Base-by-base conservation (phyloP, 2,329 filamentous ascomycete genomes). In the Alternaria sp. region DNA sequence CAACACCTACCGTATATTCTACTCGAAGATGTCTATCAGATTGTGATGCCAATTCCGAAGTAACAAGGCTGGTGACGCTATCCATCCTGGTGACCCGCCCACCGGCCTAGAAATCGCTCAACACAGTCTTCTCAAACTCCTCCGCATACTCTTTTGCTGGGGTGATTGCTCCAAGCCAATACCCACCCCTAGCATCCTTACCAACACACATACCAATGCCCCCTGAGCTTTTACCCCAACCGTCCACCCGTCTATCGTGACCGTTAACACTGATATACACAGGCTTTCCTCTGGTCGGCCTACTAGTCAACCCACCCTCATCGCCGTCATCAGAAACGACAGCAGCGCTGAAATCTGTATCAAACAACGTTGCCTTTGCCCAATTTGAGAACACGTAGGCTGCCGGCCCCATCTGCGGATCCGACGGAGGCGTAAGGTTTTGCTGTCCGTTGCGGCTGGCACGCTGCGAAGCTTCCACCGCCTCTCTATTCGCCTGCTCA, bases 111-210 rank as follows among this genome's bases (percentile, higher is more conserved):
- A 8, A 20, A 37, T 51, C 20, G 20, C 26, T 47, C 14, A 60
- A 28, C 26, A 64, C 53, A 28, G 46, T 53, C 41, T 54, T 49
- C 28, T 55, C 51, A 18, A 64, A 49, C 15, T 28, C 50, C 26
- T 44, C 45, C 8, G 12, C 55, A 33, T 2, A 37, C 46, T 55
- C 58, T 33, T 54, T 56, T 11, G 55, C 58, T 14, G 55, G 41
- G 46, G 59, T 23, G n/a, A 64, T 8, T 11, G 28, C 47, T 9
- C 55, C 61, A 49, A 72, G 2, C 67, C 69, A 71, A 57, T 63
- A 74, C 45, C 72, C 68, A 21, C 71, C 70, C 44, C 65, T 45
- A 28, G 23, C 21, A 64, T 74, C 71, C 58, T 55, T 67, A 6
- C 71, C 71, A 3, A 68, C 18, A 55, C 55, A 63, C 33, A 15